These are phyloP conservation scores for Aspergillus felis DNA, from an alignment of 2,329 filamentous ascomycete species.

Conservation along the genomic window DNA sequence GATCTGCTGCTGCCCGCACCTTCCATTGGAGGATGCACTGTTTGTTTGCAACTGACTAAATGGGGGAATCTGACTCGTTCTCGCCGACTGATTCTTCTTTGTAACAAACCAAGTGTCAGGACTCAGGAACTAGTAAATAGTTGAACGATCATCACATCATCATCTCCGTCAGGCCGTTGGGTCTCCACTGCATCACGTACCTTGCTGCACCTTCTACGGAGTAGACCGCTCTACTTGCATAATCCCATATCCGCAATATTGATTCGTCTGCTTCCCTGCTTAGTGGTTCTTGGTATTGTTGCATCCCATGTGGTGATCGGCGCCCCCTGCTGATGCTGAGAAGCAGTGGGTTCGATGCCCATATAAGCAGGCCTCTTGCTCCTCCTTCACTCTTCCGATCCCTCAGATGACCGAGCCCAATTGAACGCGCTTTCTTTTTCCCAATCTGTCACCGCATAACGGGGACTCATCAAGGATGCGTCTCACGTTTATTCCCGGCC, in stretches of 20 bases:
- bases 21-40: not conserved
- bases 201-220: not conserved
- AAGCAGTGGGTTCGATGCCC: not conserved
- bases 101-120: not conserved
- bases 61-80: not conserved
- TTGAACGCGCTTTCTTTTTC: not conserved
- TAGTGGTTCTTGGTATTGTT: not conserved
- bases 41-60: not conserved
- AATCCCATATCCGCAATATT: not conserved
- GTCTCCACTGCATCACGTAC: not conserved
- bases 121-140: not conserved
- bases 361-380: not conserved
- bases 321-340: not conserved
- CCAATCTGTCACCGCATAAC: not conserved
- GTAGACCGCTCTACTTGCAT: not conserved
- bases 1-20: conserved; percentile 5
- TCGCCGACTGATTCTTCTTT: not conserved
- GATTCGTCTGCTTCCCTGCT: not conserved
- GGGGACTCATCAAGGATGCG: conserved; percentile 20
- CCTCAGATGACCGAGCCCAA: not conserved
- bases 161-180: not conserved
- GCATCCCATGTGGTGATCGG: not conserved
- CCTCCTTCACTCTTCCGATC: not conserved
- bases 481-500: conserved; percentile 22
- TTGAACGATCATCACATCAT: not conserved